Base-by-base conservation (phyloP, 345 rosid genomes). In the Jatropha curcas region DNA sequence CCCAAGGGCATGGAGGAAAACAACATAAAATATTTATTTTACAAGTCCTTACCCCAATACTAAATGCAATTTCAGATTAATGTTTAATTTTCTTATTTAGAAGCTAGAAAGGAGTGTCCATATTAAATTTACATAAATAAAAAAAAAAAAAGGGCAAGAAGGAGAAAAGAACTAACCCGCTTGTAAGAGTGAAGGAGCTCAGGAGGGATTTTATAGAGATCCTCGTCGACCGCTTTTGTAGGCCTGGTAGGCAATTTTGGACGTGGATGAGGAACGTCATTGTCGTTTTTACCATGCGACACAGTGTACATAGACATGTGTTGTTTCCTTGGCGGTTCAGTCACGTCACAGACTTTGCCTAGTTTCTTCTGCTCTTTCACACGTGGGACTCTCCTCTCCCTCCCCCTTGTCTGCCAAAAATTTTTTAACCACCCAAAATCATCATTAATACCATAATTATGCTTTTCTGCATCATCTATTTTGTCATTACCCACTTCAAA, bases 131-230 rank as follows among this genome's bases (percentile, higher is more conserved):
- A 35, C 39, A 35, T 35, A 0, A 35, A 5, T 4, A 35, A 35
- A 4, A 35, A 35, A 1, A 41, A 7, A 41, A 41, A 41, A 2
- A 41, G 13, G n/a, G n/a, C n/a, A n/a, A n/a, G n/a, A n/a, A 41
- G 11, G 45, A 10, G 11, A 46, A 30, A 9, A 19, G 28, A 17
- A 71, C 67, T 24, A 9, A 76, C 80, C 75, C 68, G 67, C 20
- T 76, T 76, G 60, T 75, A 58, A 58, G 80, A 85, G 69, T 77
- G 83, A 45, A 92, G 88, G 58, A 92, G 86, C 70, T 92, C 89
- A 16, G 98, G 90, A 33, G 96, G 94, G 45, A 92, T 88, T 85
- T 90, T 89, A 86, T 92, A 92, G 75, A 92, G 98, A 77, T 92
- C 98, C 76, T 92, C 98, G 46, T 92, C 98, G 4, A 92, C 89